Evolutionary conservation across 805 yeast species (phyloP).

Genomic region (Cyberlindnera petersonii): DNA sequence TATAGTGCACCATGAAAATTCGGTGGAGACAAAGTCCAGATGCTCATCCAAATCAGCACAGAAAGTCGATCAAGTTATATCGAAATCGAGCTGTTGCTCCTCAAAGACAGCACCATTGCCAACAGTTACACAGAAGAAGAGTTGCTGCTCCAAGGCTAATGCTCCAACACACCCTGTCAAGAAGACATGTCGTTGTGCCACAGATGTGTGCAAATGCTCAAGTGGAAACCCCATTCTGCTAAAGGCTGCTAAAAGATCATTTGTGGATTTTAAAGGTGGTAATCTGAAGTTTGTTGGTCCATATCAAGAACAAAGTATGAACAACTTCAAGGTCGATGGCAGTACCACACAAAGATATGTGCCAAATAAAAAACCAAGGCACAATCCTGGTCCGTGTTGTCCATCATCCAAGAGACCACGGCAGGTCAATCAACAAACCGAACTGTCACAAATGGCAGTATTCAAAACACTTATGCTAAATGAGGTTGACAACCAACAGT

Average conservation of each 20-base stretch:
- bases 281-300: slow-evolving; percentile 27
- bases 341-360: too few relatives aligned
- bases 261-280: slow-evolving; percentile 27
- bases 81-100: slow-evolving; percentile 1
- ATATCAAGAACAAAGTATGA: slow-evolving; percentile 18
- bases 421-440: background rate
- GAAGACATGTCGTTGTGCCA: background rate
- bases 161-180: background rate
- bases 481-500: slow-evolving; percentile 2
- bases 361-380: slow-evolving; percentile 5
- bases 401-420: background rate
- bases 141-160: slow-evolving; percentile 9
- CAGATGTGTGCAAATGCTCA: slow-evolving; percentile 10
- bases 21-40: too few relatives aligned
- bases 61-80: background rate
- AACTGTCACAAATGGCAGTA: slow-evolving; percentile 7
- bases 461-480: slow-evolving; percentile 20
- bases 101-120: slow-evolving; percentile 7
- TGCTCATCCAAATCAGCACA: background rate
- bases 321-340: slow-evolving; percentile 15
- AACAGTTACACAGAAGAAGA: slow-evolving; percentile 9
- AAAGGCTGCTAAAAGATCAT: slow-evolving; percentile 26
- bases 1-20: background rate
- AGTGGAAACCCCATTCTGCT: slow-evolving; percentile 23
- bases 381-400: slow-evolving; percentile 11